A percentile compares a stretch with the other conserved stretches of the same genome.
These are phyloP conservation scores for Penicillium diatomitis DNA, from an alignment of 495 filamentous ascomycete genomes.

Conservation along the genomic window DNA sequence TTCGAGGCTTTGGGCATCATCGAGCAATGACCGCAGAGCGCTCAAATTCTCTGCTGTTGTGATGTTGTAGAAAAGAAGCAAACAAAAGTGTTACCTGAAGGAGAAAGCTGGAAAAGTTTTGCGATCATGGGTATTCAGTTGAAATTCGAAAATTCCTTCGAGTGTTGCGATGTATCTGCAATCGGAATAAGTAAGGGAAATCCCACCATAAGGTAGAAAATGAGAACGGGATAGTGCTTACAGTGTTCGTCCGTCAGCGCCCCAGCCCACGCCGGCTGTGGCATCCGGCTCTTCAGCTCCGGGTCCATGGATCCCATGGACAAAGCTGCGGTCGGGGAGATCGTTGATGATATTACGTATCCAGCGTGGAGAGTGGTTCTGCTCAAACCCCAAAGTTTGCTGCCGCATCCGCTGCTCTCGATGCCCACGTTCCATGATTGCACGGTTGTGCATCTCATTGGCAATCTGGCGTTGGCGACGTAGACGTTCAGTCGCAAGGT, in stretches of 20 bases:
- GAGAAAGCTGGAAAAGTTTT: conserved; percentile 55
- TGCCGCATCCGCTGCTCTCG: conserved; percentile 27
- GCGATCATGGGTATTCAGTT: conserved; percentile 54
- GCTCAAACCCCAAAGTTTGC: conserved; percentile 24
- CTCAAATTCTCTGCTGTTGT: no score
- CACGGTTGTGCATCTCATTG: conserved; percentile 29
- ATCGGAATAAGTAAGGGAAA: conserved; percentile 1
- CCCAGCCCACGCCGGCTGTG: conserved; percentile 65
- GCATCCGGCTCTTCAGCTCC: conserved; percentile 33
- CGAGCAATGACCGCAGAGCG: no score
- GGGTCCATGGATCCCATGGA: conserved; percentile 19
- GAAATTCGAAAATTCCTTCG: conserved; percentile 66
- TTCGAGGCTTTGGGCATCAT: no score
- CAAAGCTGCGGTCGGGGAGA: conserved; percentile 27
- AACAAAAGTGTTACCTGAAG: conserved; percentile 37
- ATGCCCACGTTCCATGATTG: conserved; percentile 9
- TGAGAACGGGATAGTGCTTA: conserved; percentile 34
- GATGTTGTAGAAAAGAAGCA: no score
- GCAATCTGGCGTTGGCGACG: conserved; percentile 33
- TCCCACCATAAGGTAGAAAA: not conserved
- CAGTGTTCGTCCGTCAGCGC: conserved; percentile 58
- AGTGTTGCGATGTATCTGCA: conserved; percentile 63
- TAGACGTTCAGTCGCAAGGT: conserved; percentile 32
- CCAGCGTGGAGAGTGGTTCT: conserved; percentile 35
- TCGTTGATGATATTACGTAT: conserved; percentile 35